Evolutionary conservation across 75 land plant genomes (phyloP).

Genomic region (Chamaecyparis obtusa): DNA sequence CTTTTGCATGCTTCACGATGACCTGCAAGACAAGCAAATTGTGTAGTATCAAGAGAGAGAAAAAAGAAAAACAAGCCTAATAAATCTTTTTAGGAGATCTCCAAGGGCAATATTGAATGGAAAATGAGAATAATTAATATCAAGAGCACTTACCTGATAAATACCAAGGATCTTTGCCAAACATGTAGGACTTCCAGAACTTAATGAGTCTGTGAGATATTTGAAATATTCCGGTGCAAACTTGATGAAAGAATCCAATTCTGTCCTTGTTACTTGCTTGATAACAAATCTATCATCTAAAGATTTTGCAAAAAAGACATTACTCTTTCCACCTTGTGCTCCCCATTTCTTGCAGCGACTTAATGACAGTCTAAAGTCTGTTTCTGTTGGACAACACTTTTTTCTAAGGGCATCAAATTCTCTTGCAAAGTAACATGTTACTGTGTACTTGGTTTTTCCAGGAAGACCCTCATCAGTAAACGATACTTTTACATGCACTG

Average conservation of each 20-base stretch:
- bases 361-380: conserved; percentile 74
- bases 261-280: conserved; percentile 92
- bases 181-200: conserved; percentile 90
- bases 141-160: conserved; percentile 61
- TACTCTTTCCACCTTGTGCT: conserved; percentile 97
- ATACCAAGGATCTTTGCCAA: conserved; percentile 94
- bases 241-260: conserved; percentile 82
- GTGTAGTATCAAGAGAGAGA: not conserved
- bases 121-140: not conserved
- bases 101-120: not conserved
- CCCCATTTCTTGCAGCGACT: conserved; percentile 92
- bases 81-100: not conserved
- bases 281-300: conserved; percentile 89
- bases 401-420: conserved; percentile 80
- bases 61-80: conserved; percentile 2
- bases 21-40: conserved; percentile 37
- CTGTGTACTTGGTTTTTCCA: conserved; percentile 68
- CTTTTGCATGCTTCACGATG: conserved; percentile 51
- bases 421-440: conserved; percentile 83
- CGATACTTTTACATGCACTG: conserved; percentile 50
- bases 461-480: conserved; percentile 55
- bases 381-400: conserved; percentile 78
- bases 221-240: conserved; percentile 92
- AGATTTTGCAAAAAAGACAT: conserved; percentile 95
- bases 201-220: conserved; percentile 64